Evolutionary conservation across 2,329 filamentous ascomycete species (phyloP).

Genomic region (Monilinia vaccinii-corymbosi): DNA sequence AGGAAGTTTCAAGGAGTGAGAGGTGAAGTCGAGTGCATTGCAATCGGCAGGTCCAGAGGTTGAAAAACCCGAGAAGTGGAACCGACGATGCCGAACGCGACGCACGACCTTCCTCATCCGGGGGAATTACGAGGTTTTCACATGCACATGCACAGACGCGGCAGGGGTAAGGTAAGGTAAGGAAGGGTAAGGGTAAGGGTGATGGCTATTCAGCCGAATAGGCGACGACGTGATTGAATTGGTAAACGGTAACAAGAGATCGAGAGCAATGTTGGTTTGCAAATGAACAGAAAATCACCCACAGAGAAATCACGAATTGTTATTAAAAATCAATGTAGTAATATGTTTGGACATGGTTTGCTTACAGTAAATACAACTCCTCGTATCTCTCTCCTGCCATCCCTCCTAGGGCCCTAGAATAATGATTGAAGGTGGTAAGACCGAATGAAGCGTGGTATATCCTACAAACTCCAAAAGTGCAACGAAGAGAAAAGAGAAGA

Average conservation of each 20-base stretch:
- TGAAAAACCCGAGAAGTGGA: neutral
- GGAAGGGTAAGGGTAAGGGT: too few relatives aligned
- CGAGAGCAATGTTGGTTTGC: too few relatives aligned
- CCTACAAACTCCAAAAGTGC: neutral
- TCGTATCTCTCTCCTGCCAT: neutral
- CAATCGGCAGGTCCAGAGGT: neutral
- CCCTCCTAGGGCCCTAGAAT: neutral
- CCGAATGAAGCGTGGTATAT: conserved; percentile 1
- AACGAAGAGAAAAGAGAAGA: neutral
- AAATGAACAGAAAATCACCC: neutral
- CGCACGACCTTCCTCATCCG: conserved; percentile 2
- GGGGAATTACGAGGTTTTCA: neutral
- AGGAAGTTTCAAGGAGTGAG: neutral
- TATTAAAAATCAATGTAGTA: neutral
- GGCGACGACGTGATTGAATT: too few relatives aligned
- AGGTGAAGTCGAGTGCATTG: neutral
- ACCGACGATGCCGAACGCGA: conserved; percentile 1
- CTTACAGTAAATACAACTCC: neutral
- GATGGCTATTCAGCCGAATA: too few relatives aligned
- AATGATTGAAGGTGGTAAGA: neutral
- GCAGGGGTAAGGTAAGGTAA: neutral
- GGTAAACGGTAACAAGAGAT: too few relatives aligned
- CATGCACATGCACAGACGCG: conserved; percentile 1
- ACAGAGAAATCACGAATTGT: neutral
- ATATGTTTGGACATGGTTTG: neutral